Conservation (phyloP, 805 yeast genomes). For the Pichia thaimueangensis region DNA sequence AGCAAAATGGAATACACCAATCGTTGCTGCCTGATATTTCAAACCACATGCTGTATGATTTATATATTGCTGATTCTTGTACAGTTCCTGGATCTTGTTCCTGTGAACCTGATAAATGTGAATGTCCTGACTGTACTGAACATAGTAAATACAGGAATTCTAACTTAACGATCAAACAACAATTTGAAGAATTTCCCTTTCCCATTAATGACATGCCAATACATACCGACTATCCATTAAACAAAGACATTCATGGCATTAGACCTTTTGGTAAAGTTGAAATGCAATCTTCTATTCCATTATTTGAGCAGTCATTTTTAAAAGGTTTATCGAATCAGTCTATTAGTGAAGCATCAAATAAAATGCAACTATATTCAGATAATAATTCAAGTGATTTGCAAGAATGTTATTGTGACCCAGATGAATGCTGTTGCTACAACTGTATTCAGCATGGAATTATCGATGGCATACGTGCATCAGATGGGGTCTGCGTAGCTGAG, state of each 20-base stretch:
- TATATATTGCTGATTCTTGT: slow-evolving; percentile 29
- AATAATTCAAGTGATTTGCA: slow-evolving; percentile 6
- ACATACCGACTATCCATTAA: not conserved
- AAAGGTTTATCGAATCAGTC: slow-evolving; percentile 4
- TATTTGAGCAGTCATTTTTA: slow-evolving; percentile 12
- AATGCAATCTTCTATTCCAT: slow-evolving; percentile 16
- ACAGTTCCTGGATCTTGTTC: slow-evolving; percentile 31
- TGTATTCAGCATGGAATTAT: slow-evolving; percentile 31
- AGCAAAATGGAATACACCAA: too few relatives aligned
- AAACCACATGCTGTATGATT: slow-evolving; percentile 21
- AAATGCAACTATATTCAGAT: not conserved
- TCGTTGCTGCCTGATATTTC: not conserved
- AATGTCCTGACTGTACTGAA: slow-evolving; percentile 28
- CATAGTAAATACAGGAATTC: slow-evolving; percentile 18
- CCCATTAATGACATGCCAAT: slow-evolving; percentile 2
- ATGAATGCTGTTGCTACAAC: slow-evolving; percentile 30
- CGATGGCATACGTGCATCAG: slow-evolving; percentile 25
- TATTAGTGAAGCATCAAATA: too few relatives aligned
- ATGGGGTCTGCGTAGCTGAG: slow-evolving; percentile 23
- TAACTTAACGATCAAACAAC: slow-evolving; percentile 14
- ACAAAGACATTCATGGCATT: not conserved
- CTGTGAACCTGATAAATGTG: slow-evolving; percentile 28
- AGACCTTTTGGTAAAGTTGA: slow-evolving; percentile 23
- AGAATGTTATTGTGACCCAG: slow-evolving; percentile 28
- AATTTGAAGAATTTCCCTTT: slow-evolving; percentile 15